Conservation (phyloP, 1,139 yeast genomes). For the Candida frijolesensis region DNA sequence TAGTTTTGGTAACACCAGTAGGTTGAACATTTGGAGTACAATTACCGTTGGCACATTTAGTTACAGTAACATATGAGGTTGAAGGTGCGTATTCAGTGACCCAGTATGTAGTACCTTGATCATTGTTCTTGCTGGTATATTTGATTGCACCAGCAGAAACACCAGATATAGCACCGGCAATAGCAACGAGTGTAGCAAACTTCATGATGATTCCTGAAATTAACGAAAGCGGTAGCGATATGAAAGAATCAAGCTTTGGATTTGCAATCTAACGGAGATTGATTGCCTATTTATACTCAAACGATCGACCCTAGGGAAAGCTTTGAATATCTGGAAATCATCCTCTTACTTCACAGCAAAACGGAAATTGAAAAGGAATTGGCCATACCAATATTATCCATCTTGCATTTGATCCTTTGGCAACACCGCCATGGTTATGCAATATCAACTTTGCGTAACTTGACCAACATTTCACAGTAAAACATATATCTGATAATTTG, state of each 20-base stretch:
- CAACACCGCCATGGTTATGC: neutral
- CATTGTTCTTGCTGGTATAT: neutral
- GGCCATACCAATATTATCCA: too few relatives aligned
- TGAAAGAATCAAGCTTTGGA: neutral
- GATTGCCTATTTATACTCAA: neutral
- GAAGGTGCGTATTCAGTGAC: constrained; percentile 9
- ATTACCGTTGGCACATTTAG: constrained; percentile 19
- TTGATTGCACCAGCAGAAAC: neutral
- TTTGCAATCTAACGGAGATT: neutral
- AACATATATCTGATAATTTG: neutral
- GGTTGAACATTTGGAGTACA: constrained; percentile 26
- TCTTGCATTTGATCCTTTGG: neutral
- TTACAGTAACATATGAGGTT: constrained; percentile 25
- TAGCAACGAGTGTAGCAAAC: constrained; percentile 2
- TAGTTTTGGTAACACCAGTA: constrained; percentile 25
- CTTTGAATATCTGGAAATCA: neutral
- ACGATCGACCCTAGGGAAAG: neutral
- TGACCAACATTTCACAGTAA: neutral
- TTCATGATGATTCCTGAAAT: neutral
- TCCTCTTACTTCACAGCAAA: too few relatives aligned
- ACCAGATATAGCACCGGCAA: neutral
- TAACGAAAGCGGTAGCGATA: neutral
- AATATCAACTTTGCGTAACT: neutral
- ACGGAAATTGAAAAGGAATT: too few relatives aligned
- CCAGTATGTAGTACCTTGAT: neutral